phyloP scores from a whole-genome alignment of 768 basidiomycete genomes.

The Sistotremastrum niveocremeum region DNA sequence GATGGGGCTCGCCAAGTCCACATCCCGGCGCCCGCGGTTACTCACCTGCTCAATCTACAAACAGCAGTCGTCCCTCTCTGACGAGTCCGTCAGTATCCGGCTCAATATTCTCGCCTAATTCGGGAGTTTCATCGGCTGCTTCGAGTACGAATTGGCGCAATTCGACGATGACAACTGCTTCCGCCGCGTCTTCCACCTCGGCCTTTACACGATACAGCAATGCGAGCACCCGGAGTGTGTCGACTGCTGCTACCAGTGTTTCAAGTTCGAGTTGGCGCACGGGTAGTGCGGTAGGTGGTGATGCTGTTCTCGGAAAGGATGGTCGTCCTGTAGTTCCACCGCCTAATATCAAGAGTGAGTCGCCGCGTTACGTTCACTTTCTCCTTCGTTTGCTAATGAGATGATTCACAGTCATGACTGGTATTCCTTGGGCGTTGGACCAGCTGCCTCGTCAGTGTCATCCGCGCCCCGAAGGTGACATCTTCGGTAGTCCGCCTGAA shows the following conservation, averaged over 20 bases:
- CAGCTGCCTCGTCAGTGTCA: constrained; percentile 56
- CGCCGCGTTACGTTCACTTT: constrained; percentile 1
- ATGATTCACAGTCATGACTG: constrained; percentile 45
- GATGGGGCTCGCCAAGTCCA: constrained; percentile 13
- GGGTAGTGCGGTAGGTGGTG: neutral
- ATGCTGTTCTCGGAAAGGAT: neutral
- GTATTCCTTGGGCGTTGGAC: constrained; percentile 63
- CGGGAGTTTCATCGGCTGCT: constrained; percentile 22
- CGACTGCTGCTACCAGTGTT: constrained; percentile 70
- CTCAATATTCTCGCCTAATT: too few species aligned
- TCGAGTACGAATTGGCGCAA: constrained; percentile 68
- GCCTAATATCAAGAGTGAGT: constrained; percentile 69
- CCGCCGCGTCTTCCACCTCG: constrained; percentile 53
- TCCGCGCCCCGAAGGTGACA: constrained; percentile 46
- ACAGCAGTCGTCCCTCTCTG: too few species aligned
- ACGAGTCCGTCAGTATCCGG: too few species aligned
- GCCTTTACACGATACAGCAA: constrained; percentile 70
- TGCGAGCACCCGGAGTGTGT: constrained; percentile 55
- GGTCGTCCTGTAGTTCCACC: constrained; percentile 9
- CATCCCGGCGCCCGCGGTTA: constrained; percentile 4
- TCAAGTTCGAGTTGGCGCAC: constrained; percentile 59
- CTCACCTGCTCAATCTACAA: neutral
- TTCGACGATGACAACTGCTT: constrained; percentile 57
- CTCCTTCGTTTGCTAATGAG: constrained; percentile 2
- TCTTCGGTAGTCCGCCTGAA: constrained; percentile 42